Percentiles rank a stretch among this genome's conserved stretches.
These are phyloP conservation scores for Colletotrichum endophyticum DNA, from an alignment of 2,329 filamentous ascomycete species.

Conservation along the genomic window DNA sequence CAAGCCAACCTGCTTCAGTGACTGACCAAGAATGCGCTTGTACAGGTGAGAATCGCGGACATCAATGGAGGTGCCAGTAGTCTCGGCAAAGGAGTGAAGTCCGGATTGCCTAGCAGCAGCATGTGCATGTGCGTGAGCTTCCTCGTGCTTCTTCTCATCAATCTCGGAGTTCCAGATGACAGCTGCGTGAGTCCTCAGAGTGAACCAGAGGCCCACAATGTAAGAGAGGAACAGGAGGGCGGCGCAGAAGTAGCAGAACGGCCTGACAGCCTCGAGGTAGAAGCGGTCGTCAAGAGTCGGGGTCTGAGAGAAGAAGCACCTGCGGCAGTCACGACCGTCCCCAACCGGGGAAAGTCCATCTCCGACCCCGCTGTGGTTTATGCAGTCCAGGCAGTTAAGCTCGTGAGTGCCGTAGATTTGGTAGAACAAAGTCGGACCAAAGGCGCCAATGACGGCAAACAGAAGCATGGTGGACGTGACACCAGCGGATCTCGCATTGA, in stretches of 20 bases:
- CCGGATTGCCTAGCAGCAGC: conserved; percentile 37
- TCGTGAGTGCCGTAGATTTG: conserved; percentile 99
- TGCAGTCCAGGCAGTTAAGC: conserved; percentile 78
- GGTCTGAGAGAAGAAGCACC: conserved; percentile 91
- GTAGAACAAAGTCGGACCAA: conserved; percentile 95
- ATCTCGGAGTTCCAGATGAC: conserved; percentile 93
- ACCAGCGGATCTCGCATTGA: conserved; percentile 95
- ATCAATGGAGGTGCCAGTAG: conserved; percentile 58
- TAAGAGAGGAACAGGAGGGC: conserved; percentile 90
- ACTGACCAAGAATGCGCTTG: conserved; percentile 91
- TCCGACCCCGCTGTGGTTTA: conserved; percentile 47
- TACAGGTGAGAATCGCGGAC: conserved; percentile 90
- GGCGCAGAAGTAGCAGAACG: conserved; percentile 91
- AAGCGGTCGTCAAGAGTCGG: conserved; percentile 87
- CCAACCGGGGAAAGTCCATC: conserved; percentile 33
- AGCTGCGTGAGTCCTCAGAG: conserved; percentile 91
- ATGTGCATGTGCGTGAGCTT: conserved; percentile 40
- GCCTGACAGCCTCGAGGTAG: conserved; percentile 87
- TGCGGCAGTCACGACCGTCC: conserved; percentile 76
- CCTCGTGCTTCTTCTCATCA: conserved; percentile 76
- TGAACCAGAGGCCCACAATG: conserved; percentile 93
- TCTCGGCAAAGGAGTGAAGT: conserved; percentile 44
- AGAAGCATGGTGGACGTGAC: conserved; percentile 98
- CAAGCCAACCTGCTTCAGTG: conserved; percentile 82
- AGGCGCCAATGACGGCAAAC: conserved; percentile 94